Percentiles rank a stretch among this genome's conserved stretches.
Evolutionary conservation across 306 rosid species (phyloP).

Genomic region (Cucurbita ficifolia): DNA sequence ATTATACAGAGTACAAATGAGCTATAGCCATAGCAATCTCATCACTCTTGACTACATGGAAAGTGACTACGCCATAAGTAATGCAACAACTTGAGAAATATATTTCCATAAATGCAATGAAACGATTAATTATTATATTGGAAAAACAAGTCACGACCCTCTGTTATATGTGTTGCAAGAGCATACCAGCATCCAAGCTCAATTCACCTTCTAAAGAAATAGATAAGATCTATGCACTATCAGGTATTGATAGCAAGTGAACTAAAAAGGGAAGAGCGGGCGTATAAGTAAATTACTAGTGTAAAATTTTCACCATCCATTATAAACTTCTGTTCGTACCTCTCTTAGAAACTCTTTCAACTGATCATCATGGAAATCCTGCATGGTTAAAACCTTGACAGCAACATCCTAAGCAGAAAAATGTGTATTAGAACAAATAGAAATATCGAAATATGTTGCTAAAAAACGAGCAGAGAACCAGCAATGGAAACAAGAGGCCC

Average conservation of each 20-base stretch:
- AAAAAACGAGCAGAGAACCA: background rate
- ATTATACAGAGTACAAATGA: conserved; percentile 13
- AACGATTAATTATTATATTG: background rate
- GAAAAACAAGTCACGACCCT: background rate
- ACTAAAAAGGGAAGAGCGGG: background rate
- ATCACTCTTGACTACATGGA: background rate
- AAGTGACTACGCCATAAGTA: background rate
- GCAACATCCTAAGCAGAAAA: conserved; percentile 75
- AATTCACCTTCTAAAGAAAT: background rate
- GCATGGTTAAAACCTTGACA: conserved; percentile 74
- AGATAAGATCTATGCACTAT: background rate
- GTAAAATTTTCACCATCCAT: background rate
- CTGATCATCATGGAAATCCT: conserved; percentile 76
- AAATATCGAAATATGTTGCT: background rate
- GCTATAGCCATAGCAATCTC: background rate
- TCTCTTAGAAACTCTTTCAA: conserved; percentile 85
- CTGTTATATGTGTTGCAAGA: background rate
- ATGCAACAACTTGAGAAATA: background rate
- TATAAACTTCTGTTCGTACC: conserved; percentile 18
- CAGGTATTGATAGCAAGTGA: background rate
- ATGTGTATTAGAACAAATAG: background rate
- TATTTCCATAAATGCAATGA: background rate
- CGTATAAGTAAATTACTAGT: background rate
- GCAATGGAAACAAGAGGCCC: background rate
- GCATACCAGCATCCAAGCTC: background rate